Evolutionary conservation across 805 yeast genomes (phyloP).

Genomic region (Pichia scutulata): DNA sequence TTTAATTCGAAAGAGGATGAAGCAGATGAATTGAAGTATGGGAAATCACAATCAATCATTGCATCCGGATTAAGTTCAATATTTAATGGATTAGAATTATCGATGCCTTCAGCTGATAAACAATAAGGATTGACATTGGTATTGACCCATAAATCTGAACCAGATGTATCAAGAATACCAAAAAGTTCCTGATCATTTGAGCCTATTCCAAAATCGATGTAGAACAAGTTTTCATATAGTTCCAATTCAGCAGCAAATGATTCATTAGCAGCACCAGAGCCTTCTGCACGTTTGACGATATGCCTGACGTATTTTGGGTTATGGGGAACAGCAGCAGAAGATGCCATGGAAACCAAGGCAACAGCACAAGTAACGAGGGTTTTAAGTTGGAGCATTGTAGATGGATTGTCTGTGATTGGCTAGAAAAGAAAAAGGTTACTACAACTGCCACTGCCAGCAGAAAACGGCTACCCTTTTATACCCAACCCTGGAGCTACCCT

Average conservation of each 20-base stretch:
- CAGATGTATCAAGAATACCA: conserved; percentile 75
- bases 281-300: neutral
- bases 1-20: conserved; percentile 34
- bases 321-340: neutral
- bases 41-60: conserved; percentile 29
- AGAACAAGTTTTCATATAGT: neutral
- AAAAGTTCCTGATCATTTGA: conserved; percentile 94
- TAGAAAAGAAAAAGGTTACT: too few species aligned
- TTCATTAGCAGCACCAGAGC: neutral
- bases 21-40: conserved; percentile 36
- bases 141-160: conserved; percentile 87
- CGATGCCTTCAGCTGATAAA: neutral
- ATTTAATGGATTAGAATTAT: neutral
- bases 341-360: neutral
- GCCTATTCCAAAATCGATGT: conserved; percentile 79
- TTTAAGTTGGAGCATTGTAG: neutral
- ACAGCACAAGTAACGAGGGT: neutral
- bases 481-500: too few species aligned
- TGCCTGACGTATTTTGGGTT: neutral
- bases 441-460: too few species aligned
- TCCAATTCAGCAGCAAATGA: neutral
- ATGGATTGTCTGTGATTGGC: neutral
- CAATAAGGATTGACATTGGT: neutral
- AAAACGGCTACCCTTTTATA: too few species aligned
- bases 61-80: neutral